These are phyloP conservation scores for Vanilla planifolia DNA, from an alignment of 106 monocot genomes.

Conservation along the genomic window DNA sequence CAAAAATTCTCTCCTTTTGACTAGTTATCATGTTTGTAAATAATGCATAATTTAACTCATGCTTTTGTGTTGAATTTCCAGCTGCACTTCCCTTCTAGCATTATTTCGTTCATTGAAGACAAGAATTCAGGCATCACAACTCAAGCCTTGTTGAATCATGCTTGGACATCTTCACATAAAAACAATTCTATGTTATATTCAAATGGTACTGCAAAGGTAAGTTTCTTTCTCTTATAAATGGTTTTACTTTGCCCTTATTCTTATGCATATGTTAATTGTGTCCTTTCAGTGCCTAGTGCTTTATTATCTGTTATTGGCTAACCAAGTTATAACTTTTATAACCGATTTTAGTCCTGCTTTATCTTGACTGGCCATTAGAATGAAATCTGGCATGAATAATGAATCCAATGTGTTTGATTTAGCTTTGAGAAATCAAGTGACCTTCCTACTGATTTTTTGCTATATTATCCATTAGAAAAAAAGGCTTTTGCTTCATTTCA, in stretches of 20 bases:
- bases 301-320: too few species aligned
- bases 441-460: not conserved
- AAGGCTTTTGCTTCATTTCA: too few species aligned
- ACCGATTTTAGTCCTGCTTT: too few species aligned
- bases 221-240: not conserved
- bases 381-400: too few species aligned
- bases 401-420: too few species aligned
- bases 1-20: not conserved
- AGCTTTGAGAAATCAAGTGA: not conserved
- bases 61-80: slow-evolving; percentile 24
- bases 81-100: slow-evolving; percentile 65
- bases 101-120: slow-evolving; percentile 67
- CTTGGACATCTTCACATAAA: slow-evolving; percentile 35
- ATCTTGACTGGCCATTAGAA: too few species aligned
- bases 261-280: not conserved
- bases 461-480: not conserved
- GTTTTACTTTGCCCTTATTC: not conserved
- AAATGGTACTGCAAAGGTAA: slow-evolving; percentile 26
- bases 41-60: not conserved
- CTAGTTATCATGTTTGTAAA: not conserved
- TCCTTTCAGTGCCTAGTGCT: too few species aligned
- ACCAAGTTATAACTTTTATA: too few species aligned
- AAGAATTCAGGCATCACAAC: slow-evolving; percentile 52
- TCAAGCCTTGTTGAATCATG: slow-evolving; percentile 54
- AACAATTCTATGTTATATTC: slow-evolving; percentile 15